Base-by-base conservation (phyloP, 108 stramenopile genomes). In the Cyclotella kingstonii region DNA sequence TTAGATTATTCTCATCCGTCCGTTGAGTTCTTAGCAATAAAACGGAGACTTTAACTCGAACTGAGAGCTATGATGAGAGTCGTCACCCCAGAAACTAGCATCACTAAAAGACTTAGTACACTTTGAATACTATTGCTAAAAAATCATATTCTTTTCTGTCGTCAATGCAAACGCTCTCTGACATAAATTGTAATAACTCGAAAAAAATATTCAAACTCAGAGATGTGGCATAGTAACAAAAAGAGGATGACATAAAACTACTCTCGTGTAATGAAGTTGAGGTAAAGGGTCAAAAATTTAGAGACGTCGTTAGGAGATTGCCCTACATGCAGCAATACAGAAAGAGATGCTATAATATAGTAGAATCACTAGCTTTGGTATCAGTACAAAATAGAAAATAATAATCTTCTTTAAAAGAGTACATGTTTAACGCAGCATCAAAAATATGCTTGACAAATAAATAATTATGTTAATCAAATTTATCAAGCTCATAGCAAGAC, bases 1-100 rank as follows among this genome's bases (percentile, higher is more conserved):
- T 47, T 7, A 60, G 18, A 11, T 3, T 11, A 26, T 14, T 10
- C 5, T 3, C 42, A 44, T 22, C 5, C 25, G 18, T 22, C 33
- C n/a, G n/a, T n/a, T n/a, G n/a, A n/a, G n/a, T n/a, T n/a, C n/a
- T n/a, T n/a, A n/a, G n/a, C n/a, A n/a, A n/a, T n/a, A n/a, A 21
- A 12, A 17, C 4, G 0, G 15, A 5, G 22, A 28, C 47, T 49
- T 69, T 23, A 62, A 85, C 76, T 93, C 91, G 75, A 90, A 93
- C 44, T 80, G 74, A 21, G 87, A 83, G 19, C 84, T 75, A 23
- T 88, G 84, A 39, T 82, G 79, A n/a, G 81, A 73, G 17, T 90
- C 86, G 83, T 90, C 21, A 86, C 88, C 4, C 38, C 51, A 4
- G 69, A 38, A 26, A 89, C 83, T 23, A 79, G 76, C 21, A 22